Percentiles rank a stretch among this genome's conserved stretches.
These are phyloP conservation scores for Fusarium sp. DNA, from an alignment of 2,329 filamentous ascomycete genomes.

Conservation along the genomic window DNA sequence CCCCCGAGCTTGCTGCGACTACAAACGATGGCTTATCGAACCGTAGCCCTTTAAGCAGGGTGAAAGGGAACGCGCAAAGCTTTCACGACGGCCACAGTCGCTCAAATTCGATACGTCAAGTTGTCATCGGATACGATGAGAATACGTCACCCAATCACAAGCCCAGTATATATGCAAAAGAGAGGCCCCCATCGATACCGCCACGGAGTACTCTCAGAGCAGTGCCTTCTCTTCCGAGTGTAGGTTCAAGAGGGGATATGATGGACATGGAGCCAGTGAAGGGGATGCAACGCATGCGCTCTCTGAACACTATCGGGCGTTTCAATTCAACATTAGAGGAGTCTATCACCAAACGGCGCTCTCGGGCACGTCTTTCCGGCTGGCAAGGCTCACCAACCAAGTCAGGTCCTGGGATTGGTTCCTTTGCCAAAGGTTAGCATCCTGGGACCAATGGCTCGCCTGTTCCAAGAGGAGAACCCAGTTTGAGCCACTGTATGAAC, in stretches of 20 bases:
- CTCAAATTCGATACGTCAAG: constrained; percentile 2
- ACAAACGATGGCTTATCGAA: neutral
- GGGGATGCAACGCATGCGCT: constrained; percentile 43
- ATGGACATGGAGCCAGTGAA: neutral
- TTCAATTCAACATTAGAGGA: constrained; percentile 36
- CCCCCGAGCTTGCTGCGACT: constrained; percentile 30
- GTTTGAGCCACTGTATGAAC: constrained; percentile 17
- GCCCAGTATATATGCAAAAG: neutral
- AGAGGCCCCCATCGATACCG: constrained; percentile 30
- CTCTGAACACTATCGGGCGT: constrained; percentile 45
- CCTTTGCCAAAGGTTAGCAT: constrained; percentile 31
- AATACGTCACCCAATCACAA: constrained; percentile 32
- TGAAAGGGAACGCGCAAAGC: constrained; percentile 26
- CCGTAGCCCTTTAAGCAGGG: constrained; percentile 28
- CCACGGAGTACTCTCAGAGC: constrained; percentile 40
- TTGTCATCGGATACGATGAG: constrained; percentile 25
- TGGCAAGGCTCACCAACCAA: constrained; percentile 46
- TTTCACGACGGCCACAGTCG: neutral
- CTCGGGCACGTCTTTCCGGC: constrained; percentile 33
- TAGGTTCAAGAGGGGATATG: constrained; percentile 10
- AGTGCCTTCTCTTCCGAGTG: constrained; percentile 47
- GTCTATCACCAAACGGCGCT: constrained; percentile 39
- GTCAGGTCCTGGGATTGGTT: constrained; percentile 48
- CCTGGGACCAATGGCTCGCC: constrained; percentile 22
- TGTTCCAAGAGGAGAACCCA: constrained; percentile 2